phyloP scores from a whole-genome alignment of 1,284 basidiomycete genomes.

The Cerioporus squamosus region DNA sequence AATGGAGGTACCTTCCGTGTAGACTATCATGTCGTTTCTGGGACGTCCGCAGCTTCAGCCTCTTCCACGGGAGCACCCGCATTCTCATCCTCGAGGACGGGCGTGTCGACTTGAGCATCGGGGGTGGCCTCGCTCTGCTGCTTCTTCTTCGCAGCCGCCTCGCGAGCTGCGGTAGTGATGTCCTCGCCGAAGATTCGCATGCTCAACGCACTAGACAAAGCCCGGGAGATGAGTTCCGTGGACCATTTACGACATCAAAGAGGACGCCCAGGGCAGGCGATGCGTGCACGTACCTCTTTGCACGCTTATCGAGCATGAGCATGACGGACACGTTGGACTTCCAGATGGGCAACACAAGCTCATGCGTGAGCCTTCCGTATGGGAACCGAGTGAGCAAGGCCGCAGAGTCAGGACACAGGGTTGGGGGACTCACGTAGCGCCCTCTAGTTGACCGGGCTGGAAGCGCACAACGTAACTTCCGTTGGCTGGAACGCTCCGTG shows the following conservation, averaged over 20 bases:
- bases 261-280: neutral
- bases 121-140: conserved; percentile 10
- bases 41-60: neutral
- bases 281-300: conserved; percentile 71
- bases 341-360: conserved; percentile 88
- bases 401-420: neutral
- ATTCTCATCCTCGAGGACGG: conserved; percentile 8
- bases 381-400: conserved; percentile 6
- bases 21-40: neutral
- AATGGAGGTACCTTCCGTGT: neutral
- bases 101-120: conserved; percentile 1
- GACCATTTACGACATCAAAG: neutral
- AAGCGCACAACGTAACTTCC: conserved; percentile 82
- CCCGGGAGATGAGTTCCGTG: neutral
- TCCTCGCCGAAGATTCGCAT: conserved; percentile 81
- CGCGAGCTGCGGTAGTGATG: conserved; percentile 60
- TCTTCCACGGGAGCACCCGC: conserved; percentile 2
- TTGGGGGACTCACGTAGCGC: conserved; percentile 53
- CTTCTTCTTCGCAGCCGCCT: conserved; percentile 27
- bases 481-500: conserved; percentile 44
- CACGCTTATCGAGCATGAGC: conserved; percentile 93
- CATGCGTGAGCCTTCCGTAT: conserved; percentile 63
- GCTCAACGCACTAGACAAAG: conserved; percentile 64
- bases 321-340: conserved; percentile 85
- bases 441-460: conserved; percentile 54